Evolutionary conservation across 2,329 filamentous ascomycete species (phyloP), one percentile per base, ranked within the genome.

Genomic region (Colletotrichum melonis): DNA sequence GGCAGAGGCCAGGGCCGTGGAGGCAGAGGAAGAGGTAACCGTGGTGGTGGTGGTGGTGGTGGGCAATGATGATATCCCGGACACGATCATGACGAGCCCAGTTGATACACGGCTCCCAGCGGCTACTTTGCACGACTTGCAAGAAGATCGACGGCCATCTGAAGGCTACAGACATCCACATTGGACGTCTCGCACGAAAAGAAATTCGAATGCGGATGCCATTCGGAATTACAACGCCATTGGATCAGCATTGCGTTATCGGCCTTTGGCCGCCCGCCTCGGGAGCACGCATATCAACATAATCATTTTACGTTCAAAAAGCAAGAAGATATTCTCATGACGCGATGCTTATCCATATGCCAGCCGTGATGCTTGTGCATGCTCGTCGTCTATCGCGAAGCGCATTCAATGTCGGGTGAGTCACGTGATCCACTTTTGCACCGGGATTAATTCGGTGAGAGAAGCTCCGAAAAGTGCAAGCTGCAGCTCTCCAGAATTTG

Each of bases 1-100:
- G 87, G 89, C 19, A 86, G 88, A 52, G 87, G 89, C n/a, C 85
- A 88, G 49, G 86, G 87, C 28, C 72, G 72, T 38, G 60, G 74
- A 30, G 60, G 67, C 16, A 67, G 71, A 14, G 71, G 71, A 19
- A 66, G 73, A 24, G 74, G 74, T 32, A 62, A 73, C 12, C 68
- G 74, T 22, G 64, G 73, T 16, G 64, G 74, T 32, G 30, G 74
- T 22, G 64, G 74, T 32, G 30, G 30, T 19, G 68, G 74, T 49
- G 74, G 72, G 26, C 55, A 35, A 71, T 74, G 55, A 72, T 52
- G 57, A 55, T 24, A 22, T 42, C 22, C 24, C 35, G 14, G 38
- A 42, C 52, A 55, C 24, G 62, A 63, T 62, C 58, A 30, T 49
- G 35, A 73, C 16, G 54, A 49, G 63, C 60, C 54, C 28, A 42